Evolutionary conservation across 2,329 filamentous ascomycete species (phyloP).

Genomic region (Ophiostoma sp.): DNA sequence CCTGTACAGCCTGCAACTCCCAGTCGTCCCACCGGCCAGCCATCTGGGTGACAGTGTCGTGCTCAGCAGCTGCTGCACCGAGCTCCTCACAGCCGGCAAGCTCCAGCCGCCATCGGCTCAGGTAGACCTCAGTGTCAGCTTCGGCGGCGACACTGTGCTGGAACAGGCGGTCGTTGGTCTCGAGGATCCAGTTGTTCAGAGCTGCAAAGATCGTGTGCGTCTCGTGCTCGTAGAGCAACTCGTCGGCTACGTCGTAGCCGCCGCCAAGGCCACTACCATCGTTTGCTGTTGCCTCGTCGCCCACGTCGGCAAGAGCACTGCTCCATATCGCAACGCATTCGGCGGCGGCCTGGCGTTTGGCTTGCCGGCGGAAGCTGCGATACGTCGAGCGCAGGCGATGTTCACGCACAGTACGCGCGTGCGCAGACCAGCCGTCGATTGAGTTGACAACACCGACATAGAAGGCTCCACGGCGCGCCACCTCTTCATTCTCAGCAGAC

Average conservation of each 20-base stretch:
- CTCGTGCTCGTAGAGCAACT: conserved; percentile 19
- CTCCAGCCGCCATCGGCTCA: conserved; percentile 25
- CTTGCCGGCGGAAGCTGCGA: conserved; percentile 21
- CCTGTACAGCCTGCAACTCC: conserved; percentile 29
- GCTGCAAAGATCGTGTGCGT: conserved; percentile 15
- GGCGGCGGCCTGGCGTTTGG: conserved; percentile 25
- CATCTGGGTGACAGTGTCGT: conserved; percentile 20
- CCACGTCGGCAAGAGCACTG: background rate
- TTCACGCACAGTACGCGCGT: conserved; percentile 22
- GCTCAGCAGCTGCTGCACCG: conserved; percentile 23
- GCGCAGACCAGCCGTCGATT: conserved; percentile 24
- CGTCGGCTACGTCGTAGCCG: conserved; percentile 19
- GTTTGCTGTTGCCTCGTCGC: background rate
- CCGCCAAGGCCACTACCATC: conserved; percentile 2
- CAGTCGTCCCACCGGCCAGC: conserved; percentile 25
- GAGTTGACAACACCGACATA: conserved; percentile 26
- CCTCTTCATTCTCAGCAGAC: conserved; percentile 17
- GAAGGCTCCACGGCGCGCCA: conserved; percentile 27
- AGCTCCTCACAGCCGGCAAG: conserved; percentile 15
- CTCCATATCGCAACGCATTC: conserved; percentile 24
- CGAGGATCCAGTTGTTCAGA: conserved; percentile 27
- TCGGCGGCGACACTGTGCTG: conserved; percentile 24
- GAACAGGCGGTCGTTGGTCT: conserved; percentile 27
- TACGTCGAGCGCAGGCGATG: conserved; percentile 26
- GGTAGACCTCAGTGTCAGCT: conserved; percentile 24